Conservation (phyloP, 2,329 filamentous ascomycete species). For the Cercospora sojina region DNA sequence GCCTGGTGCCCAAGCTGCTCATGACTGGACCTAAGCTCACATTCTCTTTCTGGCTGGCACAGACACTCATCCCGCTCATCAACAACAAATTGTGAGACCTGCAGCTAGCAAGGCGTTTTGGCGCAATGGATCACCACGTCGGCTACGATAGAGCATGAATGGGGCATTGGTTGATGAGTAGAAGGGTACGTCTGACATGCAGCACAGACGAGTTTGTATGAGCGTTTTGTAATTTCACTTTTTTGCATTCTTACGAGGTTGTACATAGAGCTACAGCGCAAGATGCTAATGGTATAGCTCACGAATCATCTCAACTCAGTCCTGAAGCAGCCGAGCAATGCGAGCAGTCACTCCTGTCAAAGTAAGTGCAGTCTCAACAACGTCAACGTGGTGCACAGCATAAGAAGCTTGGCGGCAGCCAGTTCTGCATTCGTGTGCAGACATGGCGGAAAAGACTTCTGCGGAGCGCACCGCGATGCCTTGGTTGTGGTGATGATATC, state of each 20-base stretch:
- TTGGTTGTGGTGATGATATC: neutral
- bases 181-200: neutral
- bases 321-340: neutral
- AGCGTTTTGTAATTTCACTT: constrained; percentile 12
- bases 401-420: neutral
- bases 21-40: constrained; percentile 99
- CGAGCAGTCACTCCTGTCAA: neutral
- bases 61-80: constrained; percentile 95
- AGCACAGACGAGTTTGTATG: constrained; percentile 7
- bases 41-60: constrained; percentile 99
- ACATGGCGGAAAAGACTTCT: neutral
- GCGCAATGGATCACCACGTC: constrained; percentile 12
- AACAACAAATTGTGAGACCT: constrained; percentile 60
- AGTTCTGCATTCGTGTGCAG: neutral
- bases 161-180: constrained; percentile 1
- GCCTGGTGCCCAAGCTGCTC: constrained; percentile 90
- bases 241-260: constrained; percentile 6
- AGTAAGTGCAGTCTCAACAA: neutral
- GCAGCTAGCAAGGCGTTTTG: constrained; percentile 13
- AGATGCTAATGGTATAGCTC: constrained; percentile 7
- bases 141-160: constrained; percentile 12
- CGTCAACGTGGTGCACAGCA: neutral
- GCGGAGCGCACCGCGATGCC: neutral
- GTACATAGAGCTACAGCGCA: constrained; percentile 4
- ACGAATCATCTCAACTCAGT: constrained; percentile 11